Conservation (phyloP, 352 stramenopile genomes). For the Phytophthora idaei region DNA sequence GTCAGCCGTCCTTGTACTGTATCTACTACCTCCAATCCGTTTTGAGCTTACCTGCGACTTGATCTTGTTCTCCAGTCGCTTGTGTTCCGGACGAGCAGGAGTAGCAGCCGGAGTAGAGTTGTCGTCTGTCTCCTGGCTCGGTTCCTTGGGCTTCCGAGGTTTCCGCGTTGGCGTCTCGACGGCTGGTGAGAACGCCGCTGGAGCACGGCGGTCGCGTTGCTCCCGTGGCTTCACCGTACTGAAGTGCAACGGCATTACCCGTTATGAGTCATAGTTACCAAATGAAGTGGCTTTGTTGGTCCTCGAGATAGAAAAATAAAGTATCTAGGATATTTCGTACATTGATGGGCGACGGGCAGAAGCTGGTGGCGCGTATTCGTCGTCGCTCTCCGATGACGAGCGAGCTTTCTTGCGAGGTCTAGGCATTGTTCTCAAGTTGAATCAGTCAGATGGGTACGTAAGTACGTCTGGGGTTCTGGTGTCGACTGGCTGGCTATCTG, state of each 20-base stretch:
- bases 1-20: constrained; percentile 4
- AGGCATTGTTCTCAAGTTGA: constrained; percentile 29
- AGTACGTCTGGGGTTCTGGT: not conserved
- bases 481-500: constrained; percentile 6
- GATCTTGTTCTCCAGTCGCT: constrained; percentile 43
- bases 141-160: constrained; percentile 32
- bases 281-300: not conserved
- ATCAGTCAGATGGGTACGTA: constrained; percentile 4
- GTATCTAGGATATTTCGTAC: constrained; percentile 35
- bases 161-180: constrained; percentile 24
- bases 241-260: constrained; percentile 6
- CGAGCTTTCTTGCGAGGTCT: constrained; percentile 37
- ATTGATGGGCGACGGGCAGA: constrained; percentile 36
- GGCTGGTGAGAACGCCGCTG: constrained; percentile 35
- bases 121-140: constrained; percentile 12
- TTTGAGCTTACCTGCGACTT: constrained; percentile 40
- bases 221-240: constrained; percentile 35
- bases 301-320: not conserved
- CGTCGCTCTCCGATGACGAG: constrained; percentile 28
- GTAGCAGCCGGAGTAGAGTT: constrained; percentile 4
- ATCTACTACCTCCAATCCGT: not conserved
- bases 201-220: constrained; percentile 38
- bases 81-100: constrained; percentile 34
- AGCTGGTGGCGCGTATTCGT: constrained; percentile 31
- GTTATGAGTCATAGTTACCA: not conserved